Conservation (phyloP, 2,329 filamentous ascomycete species). For the Sclerotinia subarctica region DNA sequence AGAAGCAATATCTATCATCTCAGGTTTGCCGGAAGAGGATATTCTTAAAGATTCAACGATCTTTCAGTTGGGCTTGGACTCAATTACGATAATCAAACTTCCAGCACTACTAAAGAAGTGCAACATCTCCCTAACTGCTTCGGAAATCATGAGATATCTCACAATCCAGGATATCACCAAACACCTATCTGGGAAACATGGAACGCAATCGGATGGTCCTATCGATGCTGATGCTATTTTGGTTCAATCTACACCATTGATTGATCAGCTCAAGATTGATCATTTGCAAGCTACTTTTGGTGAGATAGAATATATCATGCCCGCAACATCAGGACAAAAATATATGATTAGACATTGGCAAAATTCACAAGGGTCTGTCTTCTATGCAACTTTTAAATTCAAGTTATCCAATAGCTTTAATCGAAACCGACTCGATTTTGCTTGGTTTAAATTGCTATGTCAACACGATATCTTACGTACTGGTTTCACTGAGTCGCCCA, state of each 20-base stretch:
- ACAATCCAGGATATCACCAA: constrained; percentile 64
- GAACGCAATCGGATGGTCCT: not conserved
- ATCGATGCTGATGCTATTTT: constrained; percentile 46
- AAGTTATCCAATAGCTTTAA: constrained; percentile 42
- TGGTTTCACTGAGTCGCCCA: constrained; percentile 46
- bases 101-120: constrained; percentile 65
- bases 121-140: constrained; percentile 62
- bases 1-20: constrained; percentile 53
- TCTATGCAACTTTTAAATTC: constrained; percentile 70
- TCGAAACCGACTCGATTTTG: constrained; percentile 45
- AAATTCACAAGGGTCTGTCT: constrained; percentile 61
- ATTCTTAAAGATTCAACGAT: constrained; percentile 64
- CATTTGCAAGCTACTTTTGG: constrained; percentile 43
- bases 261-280: constrained; percentile 42
- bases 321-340: constrained; percentile 71
- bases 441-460: constrained; percentile 60
- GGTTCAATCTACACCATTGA: constrained; percentile 37
- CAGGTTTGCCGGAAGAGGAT: constrained; percentile 54
- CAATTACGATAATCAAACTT: constrained; percentile 86
- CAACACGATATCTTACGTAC: constrained; percentile 67
- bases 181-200: constrained; percentile 30
- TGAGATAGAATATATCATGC: constrained; percentile 53
- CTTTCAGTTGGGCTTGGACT: constrained; percentile 85
- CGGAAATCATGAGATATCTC: constrained; percentile 64
- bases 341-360: constrained; percentile 81